Base-by-base conservation (phyloP, 306 rosid species). In the Lathyrus aphaca region DNA sequence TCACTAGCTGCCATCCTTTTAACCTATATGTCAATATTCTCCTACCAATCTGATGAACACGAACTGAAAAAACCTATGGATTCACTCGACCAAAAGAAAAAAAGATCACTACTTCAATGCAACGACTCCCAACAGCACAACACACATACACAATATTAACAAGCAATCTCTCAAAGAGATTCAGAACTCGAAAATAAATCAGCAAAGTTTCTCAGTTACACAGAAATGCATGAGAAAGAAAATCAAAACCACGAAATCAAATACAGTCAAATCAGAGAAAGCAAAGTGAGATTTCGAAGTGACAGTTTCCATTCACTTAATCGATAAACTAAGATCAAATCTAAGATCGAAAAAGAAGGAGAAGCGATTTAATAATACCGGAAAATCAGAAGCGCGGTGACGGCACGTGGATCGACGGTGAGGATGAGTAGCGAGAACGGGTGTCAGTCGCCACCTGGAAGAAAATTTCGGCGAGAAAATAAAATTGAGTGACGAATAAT, bases 301-400 rank as follows among this genome's bases (percentile, higher is more conserved):
- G 81, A 64, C 75, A 68, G 64, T 68, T 81, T 64, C 73, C 67
- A 19, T 13, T 64, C 64, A 64, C 23, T 75, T 77, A 42, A 65
- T 61, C 17, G 29, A 44, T 62, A 74, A 67, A 32, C 49, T 78
- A 79, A 53, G 32, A 30, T 13, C 10, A 68, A 81, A 74, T 65
- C 55, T 38, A 79, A 80, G 96, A 85, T 89, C 92, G 82, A 79
- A 63, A 64, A 58, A 63, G 51, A 50, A 66, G 44, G 27, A 37
- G 68, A 15, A 32, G 43, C 1, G 10, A 84, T 85, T 84, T 16
- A 54, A 19, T 12, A 32, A 84, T 39, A 71, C 19, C 56, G 58
- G 46, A 50, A 38, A 67, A 63, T 78, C 66, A 46, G 15, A 49
- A 39, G 35, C 45, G 53, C 17, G 60, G 79, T 80, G 61, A 64